phyloP scores from a whole-genome alignment of 2,329 filamentous ascomycete species.

The Fonsecaea erecta region DNA sequence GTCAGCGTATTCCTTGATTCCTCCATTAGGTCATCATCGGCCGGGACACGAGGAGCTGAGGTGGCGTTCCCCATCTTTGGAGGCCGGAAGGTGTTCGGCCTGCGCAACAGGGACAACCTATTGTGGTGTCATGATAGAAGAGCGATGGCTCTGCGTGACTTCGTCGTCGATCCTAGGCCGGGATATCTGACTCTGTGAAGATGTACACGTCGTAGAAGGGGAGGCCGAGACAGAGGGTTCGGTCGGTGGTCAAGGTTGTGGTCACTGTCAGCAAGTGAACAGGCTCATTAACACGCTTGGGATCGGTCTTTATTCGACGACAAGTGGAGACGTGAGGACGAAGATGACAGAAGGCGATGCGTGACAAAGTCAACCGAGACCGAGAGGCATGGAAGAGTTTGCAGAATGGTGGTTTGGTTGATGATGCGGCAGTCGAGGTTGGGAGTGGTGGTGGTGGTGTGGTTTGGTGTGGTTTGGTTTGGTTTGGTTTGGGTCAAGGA shows the following conservation, averaged over 20 bases:
- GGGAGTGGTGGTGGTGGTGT: constrained; percentile 6
- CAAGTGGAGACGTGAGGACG: neutral
- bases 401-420: constrained; percentile 2
- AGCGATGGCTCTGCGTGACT: neutral
- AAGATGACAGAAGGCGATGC: neutral
- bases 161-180: neutral
- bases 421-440: constrained; percentile 1
- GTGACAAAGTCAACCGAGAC: neutral
- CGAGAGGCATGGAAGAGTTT: neutral
- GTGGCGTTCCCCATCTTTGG: constrained; percentile 31
- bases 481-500: constrained; percentile 10
- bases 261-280: constrained; percentile 22
- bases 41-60: constrained; percentile 20
- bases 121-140: constrained; percentile 26
- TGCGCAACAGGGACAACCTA: constrained; percentile 19
- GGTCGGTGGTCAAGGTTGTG: neutral
- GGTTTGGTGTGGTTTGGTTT: constrained; percentile 10
- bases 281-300: constrained; percentile 19
- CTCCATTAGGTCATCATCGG: constrained; percentile 26
- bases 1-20: constrained; percentile 19
- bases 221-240: neutral
- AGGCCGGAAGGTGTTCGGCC: constrained; percentile 10
- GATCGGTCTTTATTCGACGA: neutral
- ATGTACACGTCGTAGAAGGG: neutral
- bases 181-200: neutral